A percentile compares a stretch with the other conserved stretches of the same genome.
Conservation (phyloP, 768 basidiomycete species). For the Gloeopeniophorella convolvens region DNA sequence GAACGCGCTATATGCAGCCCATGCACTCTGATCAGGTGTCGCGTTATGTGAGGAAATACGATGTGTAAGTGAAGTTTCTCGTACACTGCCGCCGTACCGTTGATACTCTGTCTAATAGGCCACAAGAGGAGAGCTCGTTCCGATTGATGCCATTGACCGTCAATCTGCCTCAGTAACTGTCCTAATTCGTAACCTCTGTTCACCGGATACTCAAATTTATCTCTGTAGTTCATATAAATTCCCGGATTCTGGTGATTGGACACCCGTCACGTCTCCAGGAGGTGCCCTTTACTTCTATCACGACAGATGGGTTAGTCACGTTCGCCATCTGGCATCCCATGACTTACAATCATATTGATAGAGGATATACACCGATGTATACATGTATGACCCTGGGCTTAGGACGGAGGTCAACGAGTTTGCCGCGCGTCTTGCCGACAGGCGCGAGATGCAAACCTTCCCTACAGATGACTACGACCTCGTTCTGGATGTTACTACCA, state of each 20-base stretch:
- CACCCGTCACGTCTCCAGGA: background rate
- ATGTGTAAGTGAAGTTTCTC: background rate
- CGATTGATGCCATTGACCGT: background rate
- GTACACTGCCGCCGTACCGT: background rate
- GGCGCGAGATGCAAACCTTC: background rate
- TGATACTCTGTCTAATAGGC: too few relatives aligned
- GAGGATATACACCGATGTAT: slow-evolving; percentile 11
- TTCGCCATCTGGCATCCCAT: too few relatives aligned
- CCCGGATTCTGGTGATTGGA: background rate
- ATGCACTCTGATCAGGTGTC: slow-evolving; percentile 11
- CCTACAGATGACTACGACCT: background rate
- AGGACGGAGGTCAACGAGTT: background rate
- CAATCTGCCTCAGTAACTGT: slow-evolving; percentile 3
- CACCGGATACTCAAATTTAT: too few relatives aligned
- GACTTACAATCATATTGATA: background rate
- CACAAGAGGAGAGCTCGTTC: background rate
- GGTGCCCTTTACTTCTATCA: slow-evolving; percentile 13
- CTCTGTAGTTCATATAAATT: background rate
- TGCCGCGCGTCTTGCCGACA: background rate
- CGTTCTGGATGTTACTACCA: slow-evolving; percentile 1
- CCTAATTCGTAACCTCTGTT: too few relatives aligned
- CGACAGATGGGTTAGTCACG: background rate
- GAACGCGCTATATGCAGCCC: background rate
- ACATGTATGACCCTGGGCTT: slow-evolving; percentile 6
- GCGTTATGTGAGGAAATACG: slow-evolving; percentile 7